Evolutionary conservation across 805 yeast species (phyloP), one percentile per base, ranked within the genome.

Genomic region (Ogataea degrootiae): DNA sequence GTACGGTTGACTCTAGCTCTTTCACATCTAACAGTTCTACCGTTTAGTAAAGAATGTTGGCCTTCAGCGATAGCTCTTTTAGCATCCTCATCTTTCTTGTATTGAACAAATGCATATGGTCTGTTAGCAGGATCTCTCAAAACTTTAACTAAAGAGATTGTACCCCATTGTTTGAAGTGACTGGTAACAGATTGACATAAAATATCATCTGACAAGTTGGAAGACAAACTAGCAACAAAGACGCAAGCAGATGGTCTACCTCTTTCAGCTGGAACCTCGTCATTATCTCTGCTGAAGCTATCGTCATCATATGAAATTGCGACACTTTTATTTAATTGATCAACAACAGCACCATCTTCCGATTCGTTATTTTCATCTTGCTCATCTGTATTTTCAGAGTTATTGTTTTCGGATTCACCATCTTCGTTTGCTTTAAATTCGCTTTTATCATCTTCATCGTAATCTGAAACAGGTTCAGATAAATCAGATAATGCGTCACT

Each of bases 41-140:
- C 95, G 61, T 87, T 81, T 42, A 90, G 66, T 6, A 71, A 63
- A 6, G 88, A 73, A 47, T 83, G 82, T 57, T 87, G 92, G 11
- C 89, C 96, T 50, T 73, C 72, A 17, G 62, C 66, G 45, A 89
- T 75, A 0, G 96, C 97, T 5, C 53, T 61, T 51, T 74, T 72
- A 5, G 96, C 90, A 54, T 85, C 92, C 8, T 67, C 71, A 53
- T 85, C 94, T 47, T 71, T 79, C 8, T 79, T 71, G 62, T 86
- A 90, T 68, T 90, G 97, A 41, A 90, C 96, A 74, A 90, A 90
- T 0, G 96, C 96, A 67, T 90, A 90, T 2, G 97, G 97, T 41
- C 96, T 74, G 59, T 85, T 85, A 21, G 81, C 74, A 15, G 85
- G 80, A 68, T 90, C 96, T 45, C 96, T 73, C 49, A 90, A 72